Evolutionary conservation across 208 protist genomes (phyloP).

Genomic region (Trypanosoma scelopori): DNA sequence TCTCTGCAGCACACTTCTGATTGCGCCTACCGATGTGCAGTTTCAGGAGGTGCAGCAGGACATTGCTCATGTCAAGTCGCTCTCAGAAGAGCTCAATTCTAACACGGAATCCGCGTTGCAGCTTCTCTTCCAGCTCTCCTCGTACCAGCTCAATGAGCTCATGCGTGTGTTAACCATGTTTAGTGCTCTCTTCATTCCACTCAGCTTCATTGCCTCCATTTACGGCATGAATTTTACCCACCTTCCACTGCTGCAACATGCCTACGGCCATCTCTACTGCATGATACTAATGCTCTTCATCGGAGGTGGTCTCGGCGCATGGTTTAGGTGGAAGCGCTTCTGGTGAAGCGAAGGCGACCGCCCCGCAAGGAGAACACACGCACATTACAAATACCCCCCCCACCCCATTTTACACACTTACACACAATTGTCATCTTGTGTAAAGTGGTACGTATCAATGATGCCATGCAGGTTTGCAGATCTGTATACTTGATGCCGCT

Average conservation of each 20-base stretch:
- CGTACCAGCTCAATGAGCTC: constrained; percentile 86
- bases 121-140: constrained; percentile 77
- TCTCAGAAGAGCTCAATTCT: constrained; percentile 71
- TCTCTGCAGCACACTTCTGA: constrained; percentile 42
- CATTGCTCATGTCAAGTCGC: constrained; percentile 61
- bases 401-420: no score
- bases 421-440: no score
- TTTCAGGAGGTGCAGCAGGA: constrained; percentile 78
- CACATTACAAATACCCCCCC: no score
- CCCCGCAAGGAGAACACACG: no score
- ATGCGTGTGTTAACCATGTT: constrained; percentile 87
- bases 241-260: constrained; percentile 46
- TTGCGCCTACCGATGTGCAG: constrained; percentile 44
- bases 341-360: neutral
- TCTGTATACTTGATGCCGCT: no score
- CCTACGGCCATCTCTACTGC: constrained; percentile 62
- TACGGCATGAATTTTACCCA: constrained; percentile 90
- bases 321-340: constrained; percentile 70
- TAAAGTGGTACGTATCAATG: no score
- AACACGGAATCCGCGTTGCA: constrained; percentile 75
- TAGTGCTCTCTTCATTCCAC: constrained; percentile 84
- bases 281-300: constrained; percentile 52
- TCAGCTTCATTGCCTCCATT: constrained; percentile 77
- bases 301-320: constrained; percentile 47
- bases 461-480: no score